Base-by-base conservation (phyloP, 2,329 filamentous ascomycete species). In the Lojkania enalia region DNA sequence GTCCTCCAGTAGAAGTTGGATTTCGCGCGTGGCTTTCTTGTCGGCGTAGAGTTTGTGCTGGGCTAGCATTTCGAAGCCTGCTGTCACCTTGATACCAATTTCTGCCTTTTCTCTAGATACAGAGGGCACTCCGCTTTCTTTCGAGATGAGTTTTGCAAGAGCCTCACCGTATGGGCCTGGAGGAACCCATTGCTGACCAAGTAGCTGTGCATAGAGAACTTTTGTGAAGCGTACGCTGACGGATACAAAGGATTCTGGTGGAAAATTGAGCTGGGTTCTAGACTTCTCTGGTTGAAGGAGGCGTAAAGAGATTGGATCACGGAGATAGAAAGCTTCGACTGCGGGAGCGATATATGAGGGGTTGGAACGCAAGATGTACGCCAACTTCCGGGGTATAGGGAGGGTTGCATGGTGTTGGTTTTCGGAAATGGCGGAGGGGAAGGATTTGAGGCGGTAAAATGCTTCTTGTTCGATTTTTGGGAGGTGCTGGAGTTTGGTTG, bases 301-400 rank as follows among this genome's bases (percentile, higher is more conserved):
- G 43, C 85, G 86, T 32, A 96, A 71, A 0, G 86, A 79, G 45
- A 90, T 78, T 0, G 90, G 86, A 60, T 97, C 91, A 49, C 94
- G 84, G 12, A 96, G 79, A 67, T 97, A 97, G 69, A 99, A 97
- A 1, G 87, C 84, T 69, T 99, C 95, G 2, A 92, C 82, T 1
- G 90, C 90, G 0, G 90, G 84, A 2, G 90, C 86, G 45, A 97
- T 84, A 48, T 87, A 84, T 13, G 84, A 80, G 0, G 91, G 88
- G 16, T 85, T 82, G 32, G 81, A 73, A 57, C 92, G 87, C 2
- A 99, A 73, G 27, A 97, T 77, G 54, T 85, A 85, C 5, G 90
- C 92, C 20, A 96, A 72, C 55, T 86, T 90, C 46, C 94, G 83
- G 0, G 94, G 94, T 21, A 99, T 77, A 0, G 81, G 86, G 19